phyloP scores from a whole-genome alignment of 2,329 filamentous ascomycete species.

The Diaporthe sp. region DNA sequence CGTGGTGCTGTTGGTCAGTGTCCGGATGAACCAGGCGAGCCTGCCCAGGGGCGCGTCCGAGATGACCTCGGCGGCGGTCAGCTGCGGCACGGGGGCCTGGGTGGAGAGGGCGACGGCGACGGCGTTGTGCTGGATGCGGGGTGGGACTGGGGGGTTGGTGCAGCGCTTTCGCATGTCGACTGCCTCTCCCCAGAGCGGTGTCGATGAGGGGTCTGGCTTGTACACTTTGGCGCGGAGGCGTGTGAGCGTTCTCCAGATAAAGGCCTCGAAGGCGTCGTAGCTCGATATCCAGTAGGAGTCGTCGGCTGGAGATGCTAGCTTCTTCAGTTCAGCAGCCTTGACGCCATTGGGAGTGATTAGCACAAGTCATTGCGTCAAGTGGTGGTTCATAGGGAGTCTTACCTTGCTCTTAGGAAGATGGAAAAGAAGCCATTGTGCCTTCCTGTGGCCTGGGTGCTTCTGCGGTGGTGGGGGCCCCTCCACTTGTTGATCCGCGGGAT shows the following conservation, averaged over 20 bases:
- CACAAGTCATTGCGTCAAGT: no score
- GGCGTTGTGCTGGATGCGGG: constrained; percentile 54
- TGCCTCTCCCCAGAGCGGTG: constrained; percentile 54
- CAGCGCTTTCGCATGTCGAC: constrained; percentile 57
- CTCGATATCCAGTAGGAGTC: constrained; percentile 57
- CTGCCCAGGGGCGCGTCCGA: constrained; percentile 52
- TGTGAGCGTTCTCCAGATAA: constrained; percentile 56
- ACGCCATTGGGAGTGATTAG: background rate
- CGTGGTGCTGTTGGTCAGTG: constrained; percentile 52
- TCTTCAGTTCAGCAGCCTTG: constrained; percentile 54
- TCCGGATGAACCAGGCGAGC: constrained; percentile 54
- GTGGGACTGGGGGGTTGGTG: constrained; percentile 50
- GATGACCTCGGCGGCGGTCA: constrained; percentile 52
- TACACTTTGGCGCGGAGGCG: constrained; percentile 52
- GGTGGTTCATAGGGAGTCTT: no score
- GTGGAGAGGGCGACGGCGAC: constrained; percentile 48
- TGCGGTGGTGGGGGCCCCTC: constrained; percentile 48
- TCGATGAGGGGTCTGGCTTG: constrained; percentile 50
- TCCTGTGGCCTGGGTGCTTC: constrained; percentile 50
- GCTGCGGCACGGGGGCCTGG: constrained; percentile 46
- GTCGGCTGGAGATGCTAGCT: constrained; percentile 51
- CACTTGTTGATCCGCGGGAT: constrained; percentile 46
- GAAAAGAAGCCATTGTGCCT: constrained; percentile 52
- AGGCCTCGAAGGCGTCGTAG: constrained; percentile 59
- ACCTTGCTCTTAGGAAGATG: constrained; percentile 59